These are phyloP conservation scores for Aspergillus phoenicis DNA, from an alignment of 2,329 filamentous ascomycete species.

Conservation along the genomic window DNA sequence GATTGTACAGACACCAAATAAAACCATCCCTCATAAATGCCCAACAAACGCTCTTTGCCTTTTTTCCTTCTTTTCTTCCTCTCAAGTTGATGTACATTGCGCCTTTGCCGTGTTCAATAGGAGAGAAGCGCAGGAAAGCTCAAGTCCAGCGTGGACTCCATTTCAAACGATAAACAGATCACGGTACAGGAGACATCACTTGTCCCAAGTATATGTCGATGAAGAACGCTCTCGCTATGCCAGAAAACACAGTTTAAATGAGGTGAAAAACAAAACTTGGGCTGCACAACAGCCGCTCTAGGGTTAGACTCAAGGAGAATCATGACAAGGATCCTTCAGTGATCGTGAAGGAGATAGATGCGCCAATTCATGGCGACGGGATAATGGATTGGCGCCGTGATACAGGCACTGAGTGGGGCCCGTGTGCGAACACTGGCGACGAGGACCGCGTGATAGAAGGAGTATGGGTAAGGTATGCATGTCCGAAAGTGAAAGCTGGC, in stretches of 20 bases:
- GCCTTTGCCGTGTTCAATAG: constrained; percentile 17
- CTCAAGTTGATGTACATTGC: constrained; percentile 12
- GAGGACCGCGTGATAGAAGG: constrained; percentile 40
- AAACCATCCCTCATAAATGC: constrained; percentile 13
- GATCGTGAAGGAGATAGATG: neutral
- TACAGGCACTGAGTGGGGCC: constrained; percentile 30
- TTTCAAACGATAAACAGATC: constrained; percentile 15
- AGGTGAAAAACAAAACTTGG: constrained; percentile 7
- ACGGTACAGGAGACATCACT: constrained; percentile 1
- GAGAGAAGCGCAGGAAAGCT: constrained; percentile 7
- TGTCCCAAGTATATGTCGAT: constrained; percentile 9
- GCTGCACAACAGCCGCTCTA: constrained; percentile 11
- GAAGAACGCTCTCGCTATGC: constrained; percentile 35
- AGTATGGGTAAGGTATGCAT: constrained; percentile 34
- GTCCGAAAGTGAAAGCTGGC: constrained; percentile 33
- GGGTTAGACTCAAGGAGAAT: constrained; percentile 17
- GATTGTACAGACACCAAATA: constrained; percentile 25
- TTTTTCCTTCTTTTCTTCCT: too few species aligned
- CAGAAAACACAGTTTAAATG: constrained; percentile 22
- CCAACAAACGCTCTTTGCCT: constrained; percentile 6
- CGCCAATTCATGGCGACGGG: constrained; percentile 22
- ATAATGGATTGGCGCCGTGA: constrained; percentile 35
- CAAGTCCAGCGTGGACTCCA: constrained; percentile 14
- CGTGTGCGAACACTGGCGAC: constrained; percentile 36
- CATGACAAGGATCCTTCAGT: constrained; percentile 9